A percentile compares a stretch with the other conserved stretches of the same genome.
phyloP scores from a whole-genome alignment of 2,329 filamentous ascomycete genomes.

The Spiromastix sp. region DNA sequence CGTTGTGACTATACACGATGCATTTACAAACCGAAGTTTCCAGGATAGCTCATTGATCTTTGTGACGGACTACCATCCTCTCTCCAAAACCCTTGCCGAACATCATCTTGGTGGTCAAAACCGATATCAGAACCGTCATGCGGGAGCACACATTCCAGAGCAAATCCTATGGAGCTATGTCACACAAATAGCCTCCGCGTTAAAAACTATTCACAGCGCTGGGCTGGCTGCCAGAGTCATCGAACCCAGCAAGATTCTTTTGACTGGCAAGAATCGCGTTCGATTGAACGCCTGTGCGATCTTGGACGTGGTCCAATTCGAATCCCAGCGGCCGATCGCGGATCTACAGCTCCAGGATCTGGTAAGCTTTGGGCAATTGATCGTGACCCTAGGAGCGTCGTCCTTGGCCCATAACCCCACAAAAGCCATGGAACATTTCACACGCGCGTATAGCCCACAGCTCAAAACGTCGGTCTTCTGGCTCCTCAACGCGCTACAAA shows the following conservation, averaged over 20 bases:
- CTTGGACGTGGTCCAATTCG: conserved; percentile 78
- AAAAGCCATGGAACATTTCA: conserved; percentile 65
- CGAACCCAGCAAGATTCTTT: conserved; percentile 75
- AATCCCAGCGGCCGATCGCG: conserved; percentile 54
- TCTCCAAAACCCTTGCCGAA: conserved; percentile 81
- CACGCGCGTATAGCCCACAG: conserved; percentile 64
- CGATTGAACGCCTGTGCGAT: conserved; percentile 81
- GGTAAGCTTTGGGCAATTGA: conserved; percentile 68
- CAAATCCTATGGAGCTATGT: conserved; percentile 82
- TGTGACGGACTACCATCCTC: conserved; percentile 84
- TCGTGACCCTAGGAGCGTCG: conserved; percentile 72
- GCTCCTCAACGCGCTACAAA: conserved; percentile 60
- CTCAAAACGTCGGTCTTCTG: conserved; percentile 71
- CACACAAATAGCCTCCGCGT: conserved; percentile 77
- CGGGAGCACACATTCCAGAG: conserved; percentile 51
- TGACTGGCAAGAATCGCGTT: conserved; percentile 84
- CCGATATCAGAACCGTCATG: conserved; percentile 32
- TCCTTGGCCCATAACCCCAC: conserved; percentile 53
- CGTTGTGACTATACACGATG: conserved; percentile 79
- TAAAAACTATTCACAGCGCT: conserved; percentile 73
- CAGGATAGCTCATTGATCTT: conserved; percentile 91
- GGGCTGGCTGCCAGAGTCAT: conserved; percentile 79
- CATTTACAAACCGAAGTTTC: conserved; percentile 87
- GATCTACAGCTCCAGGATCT: conserved; percentile 87
- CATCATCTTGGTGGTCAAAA: conserved; percentile 47